Percentiles rank a stretch among this genome's conserved stretches.
These are phyloP conservation scores for Auricularia heimuer DNA, from an alignment of 768 basidiomycete species.

Conservation along the genomic window DNA sequence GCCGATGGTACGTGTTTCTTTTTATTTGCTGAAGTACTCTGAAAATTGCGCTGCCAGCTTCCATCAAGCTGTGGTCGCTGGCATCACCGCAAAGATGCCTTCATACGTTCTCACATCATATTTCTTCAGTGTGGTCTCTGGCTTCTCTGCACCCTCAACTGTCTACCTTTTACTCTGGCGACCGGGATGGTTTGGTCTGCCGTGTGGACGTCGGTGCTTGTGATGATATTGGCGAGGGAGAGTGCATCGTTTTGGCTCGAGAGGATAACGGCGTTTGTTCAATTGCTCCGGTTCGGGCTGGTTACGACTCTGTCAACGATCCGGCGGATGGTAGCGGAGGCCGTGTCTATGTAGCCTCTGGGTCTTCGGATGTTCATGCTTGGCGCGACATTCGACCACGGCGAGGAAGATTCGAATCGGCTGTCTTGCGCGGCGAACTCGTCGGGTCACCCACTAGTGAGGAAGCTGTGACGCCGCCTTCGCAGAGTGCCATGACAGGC, in stretches of 20 bases:
- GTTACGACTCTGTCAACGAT: not conserved
- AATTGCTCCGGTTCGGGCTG: not conserved
- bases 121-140: slow-evolving; percentile 90
- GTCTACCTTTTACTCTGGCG: slow-evolving; percentile 88
- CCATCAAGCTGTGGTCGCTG: slow-evolving; percentile 92
- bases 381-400: not conserved
- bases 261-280: slow-evolving; percentile 1
- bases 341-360: not conserved
- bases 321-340: not conserved
- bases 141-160: slow-evolving; percentile 81
- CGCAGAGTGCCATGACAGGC: not conserved
- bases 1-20: slow-evolving; percentile 44
- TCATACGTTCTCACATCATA: slow-evolving; percentile 93
- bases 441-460: not conserved
- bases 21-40: slow-evolving; percentile 11
- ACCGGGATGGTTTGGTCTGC: slow-evolving; percentile 81
- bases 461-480: not conserved
- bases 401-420: not conserved
- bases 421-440: not conserved
- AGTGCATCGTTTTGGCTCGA: slow-evolving; percentile 72
- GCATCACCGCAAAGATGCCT: slow-evolving; percentile 72
- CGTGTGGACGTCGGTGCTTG: slow-evolving; percentile 84
- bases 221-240: slow-evolving; percentile 74
- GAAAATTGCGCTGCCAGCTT: slow-evolving; percentile 30
- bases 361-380: not conserved